Evolutionary conservation across 2,329 filamentous ascomycete genomes (phyloP), one percentile per base, ranked within the genome.

Genomic region (Colletotrichum godetiae): DNA sequence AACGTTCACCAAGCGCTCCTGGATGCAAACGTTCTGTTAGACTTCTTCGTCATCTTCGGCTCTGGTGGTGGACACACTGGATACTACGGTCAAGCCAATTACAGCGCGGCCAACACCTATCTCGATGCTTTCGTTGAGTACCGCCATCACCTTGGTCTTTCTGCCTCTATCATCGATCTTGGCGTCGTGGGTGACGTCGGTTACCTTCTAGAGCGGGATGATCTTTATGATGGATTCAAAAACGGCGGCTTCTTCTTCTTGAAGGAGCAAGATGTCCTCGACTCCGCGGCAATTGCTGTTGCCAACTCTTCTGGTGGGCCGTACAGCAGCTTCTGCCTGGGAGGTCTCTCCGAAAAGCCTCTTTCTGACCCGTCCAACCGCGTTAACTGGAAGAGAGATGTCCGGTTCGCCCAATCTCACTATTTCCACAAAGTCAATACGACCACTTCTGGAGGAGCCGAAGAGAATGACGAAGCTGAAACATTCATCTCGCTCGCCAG

Each of bases 31-130:
- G 22, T 52, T 0, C 79, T 80, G 0, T 74, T 82, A 0, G 81
- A 83, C 69, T 84, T 86, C 73, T 83, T 85, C 75, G 70, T 85
- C 81, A 82, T 85, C 22, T 84, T 88, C 15, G 90, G 88, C 0
- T 87, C 87, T 3, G 84, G 86, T 0, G 85, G 86, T 3, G 84
- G 87, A 11, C 81, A 86, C 31, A 74, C 82, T 1, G 84, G 82
- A 13, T 78, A 81, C 33, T 72, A 77, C 2, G 80, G 78, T 0
- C 85, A 86, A 72, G 79, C 80, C 61, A 86, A 83, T 73, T 84
- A 87, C 74, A 77, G 80, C 6, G 81, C 82, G 0, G 83, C 81
- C 27, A 86, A 84, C 76, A 79, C 81, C 8, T 87, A 82, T 77
- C 75, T 85, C 46, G 82, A 86, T 24, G 77, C 80, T 4, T 81